Percentiles rank a stretch among this genome's conserved stretches.
phyloP scores from a whole-genome alignment of 768 basidiomycete species.

The Rhizopogon vesiculosus region DNA sequence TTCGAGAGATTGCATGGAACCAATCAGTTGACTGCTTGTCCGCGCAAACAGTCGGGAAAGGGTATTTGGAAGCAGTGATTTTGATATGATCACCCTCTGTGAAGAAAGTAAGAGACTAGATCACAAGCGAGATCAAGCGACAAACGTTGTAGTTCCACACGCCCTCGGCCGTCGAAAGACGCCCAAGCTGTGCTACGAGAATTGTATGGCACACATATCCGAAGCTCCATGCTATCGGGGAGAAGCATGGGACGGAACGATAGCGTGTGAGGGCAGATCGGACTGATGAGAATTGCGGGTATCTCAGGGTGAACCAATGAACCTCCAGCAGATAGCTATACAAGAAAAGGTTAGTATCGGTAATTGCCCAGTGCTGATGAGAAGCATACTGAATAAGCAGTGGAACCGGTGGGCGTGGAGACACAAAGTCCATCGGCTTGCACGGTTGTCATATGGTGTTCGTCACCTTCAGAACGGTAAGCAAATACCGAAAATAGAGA shows the following conservation, averaged over 20 bases:
- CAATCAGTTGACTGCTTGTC: conserved; percentile 98
- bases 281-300: conserved; percentile 92
- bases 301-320: conserved; percentile 98
- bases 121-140: conserved; percentile 7
- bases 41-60: conserved; percentile 97
- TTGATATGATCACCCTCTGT: conserved; percentile 99
- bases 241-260: conserved; percentile 99
- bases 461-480: conserved; percentile 64
- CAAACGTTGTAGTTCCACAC: conserved; percentile 93
- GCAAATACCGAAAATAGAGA: conserved; percentile 3
- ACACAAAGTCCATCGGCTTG: conserved; percentile 96
- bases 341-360: neutral
- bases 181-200: conserved; percentile 98
- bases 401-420: conserved; percentile 95
- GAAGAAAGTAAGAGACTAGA: neutral
- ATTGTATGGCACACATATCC: conserved; percentile 99
- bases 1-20: conserved; percentile 96
- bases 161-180: conserved; percentile 94
- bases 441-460: conserved; percentile 98
- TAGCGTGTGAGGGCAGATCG: conserved; percentile 96
- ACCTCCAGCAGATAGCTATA: conserved; percentile 88
- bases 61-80: conserved; percentile 93
- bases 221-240: conserved; percentile 96
- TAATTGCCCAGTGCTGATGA: neutral
- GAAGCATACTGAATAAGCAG: conserved; percentile 85